Evolutionary conservation across 129 eudicot genomes (phyloP), one percentile per base, ranked within the genome.

Genomic region (Artemisia annua): DNA sequence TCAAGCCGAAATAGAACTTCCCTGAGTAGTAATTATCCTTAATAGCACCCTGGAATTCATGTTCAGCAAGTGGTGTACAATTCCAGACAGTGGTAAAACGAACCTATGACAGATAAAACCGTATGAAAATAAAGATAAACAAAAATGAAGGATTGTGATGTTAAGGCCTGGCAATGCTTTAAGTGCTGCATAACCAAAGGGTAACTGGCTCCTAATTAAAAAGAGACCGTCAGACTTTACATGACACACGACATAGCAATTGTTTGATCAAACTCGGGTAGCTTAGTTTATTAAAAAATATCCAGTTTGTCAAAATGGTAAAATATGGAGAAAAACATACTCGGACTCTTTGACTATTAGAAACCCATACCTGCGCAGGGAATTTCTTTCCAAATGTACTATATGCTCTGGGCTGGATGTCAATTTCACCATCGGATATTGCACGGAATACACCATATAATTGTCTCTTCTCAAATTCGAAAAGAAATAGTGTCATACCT

Each of bases 391-490:
- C 82, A 12, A 85, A 32, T 32, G 39, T 32, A 4, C 7, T 6
- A 35, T 35, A 93, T 43, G 86, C 88, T 78, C 78, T 28, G 18
- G 98, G 87, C 14, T 71, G 74, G 26, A 89, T 80, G 70, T 93
- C 73, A 72, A 89, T 71, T 15, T 68, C 88, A 55, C 98, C 98
- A 85, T 93, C 90, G 63, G 90, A 76, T 11, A 61, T 70, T 8
- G 96, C 98, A 84, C 82, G 87, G 77, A 55, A 93, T 55, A 89
- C 98, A 46, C 96, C 98, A 79, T 63, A 77, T 14, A 93, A 75
- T 71, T 79, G 61, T 75, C 86, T 85, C 70, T 26, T 80, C 69
- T 83, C 88, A 70, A 18, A 87, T 70, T 93, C 98, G 77, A 88
- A 93, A 67, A 93, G 82, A 53, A 93, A 93, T 30, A 93, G 78